These are phyloP conservation scores for Meyerozyma athensensis DNA, from an alignment of 1,139 yeast genomes.

Conservation along the genomic window DNA sequence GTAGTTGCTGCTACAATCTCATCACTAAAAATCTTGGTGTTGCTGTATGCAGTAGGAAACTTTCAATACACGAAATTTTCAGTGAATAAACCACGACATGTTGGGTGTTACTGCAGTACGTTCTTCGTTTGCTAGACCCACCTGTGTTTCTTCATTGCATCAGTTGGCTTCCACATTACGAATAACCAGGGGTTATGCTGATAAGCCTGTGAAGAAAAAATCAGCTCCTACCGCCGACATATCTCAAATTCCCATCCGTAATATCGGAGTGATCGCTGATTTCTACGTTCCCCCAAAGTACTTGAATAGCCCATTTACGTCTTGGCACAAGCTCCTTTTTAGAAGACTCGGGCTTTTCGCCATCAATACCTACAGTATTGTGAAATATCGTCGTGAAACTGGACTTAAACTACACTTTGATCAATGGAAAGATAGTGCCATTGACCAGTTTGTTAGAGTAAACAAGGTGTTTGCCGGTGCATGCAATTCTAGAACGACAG, in stretches of 20 bases:
- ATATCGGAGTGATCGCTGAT: slow-evolving; percentile 41
- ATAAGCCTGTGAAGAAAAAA: slow-evolving; percentile 13
- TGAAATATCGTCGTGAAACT: slow-evolving; percentile 57
- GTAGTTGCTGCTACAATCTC: background rate
- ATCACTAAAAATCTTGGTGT: background rate
- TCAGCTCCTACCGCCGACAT: slow-evolving; percentile 23
- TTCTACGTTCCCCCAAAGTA: slow-evolving; percentile 41
- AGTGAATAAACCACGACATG: background rate
- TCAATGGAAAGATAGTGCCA: slow-evolving; percentile 70
- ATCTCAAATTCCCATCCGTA: slow-evolving; percentile 35
- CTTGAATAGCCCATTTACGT: slow-evolving; percentile 24
- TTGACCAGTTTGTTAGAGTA: slow-evolving; percentile 59
- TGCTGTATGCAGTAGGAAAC: background rate
- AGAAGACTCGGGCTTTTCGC: slow-evolving; percentile 51
- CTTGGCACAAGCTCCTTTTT: slow-evolving; percentile 37
- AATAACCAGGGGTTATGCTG: slow-evolving; percentile 7
- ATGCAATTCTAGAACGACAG: slow-evolving; percentile 26
- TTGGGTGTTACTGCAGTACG: background rate
- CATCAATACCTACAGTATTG: slow-evolving; percentile 61
- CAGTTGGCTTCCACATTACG: background rate
- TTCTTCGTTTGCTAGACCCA: background rate
- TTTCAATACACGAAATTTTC: background rate
- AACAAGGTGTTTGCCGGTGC: slow-evolving; percentile 64
- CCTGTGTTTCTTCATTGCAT: background rate
- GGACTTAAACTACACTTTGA: slow-evolving; percentile 61